Conservation (phyloP, 768 basidiomycete genomes). For the Pisolithus orientalis region DNA sequence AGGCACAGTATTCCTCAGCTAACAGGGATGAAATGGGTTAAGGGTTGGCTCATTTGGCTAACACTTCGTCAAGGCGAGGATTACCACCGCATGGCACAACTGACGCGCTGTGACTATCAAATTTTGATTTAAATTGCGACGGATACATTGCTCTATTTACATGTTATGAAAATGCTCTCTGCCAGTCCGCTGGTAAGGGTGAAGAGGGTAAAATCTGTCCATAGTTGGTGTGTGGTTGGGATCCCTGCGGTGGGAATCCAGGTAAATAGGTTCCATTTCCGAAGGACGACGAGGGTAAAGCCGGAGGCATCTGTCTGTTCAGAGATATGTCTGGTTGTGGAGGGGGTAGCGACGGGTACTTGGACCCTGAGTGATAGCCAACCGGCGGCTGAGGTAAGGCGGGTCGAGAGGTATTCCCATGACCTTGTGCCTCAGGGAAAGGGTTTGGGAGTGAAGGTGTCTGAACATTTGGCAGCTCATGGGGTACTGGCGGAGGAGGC, state of each 20-base stretch:
- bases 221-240: constrained; percentile 26
- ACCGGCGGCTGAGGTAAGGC: constrained; percentile 48
- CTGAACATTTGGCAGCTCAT: constrained; percentile 13
- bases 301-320: constrained; percentile 18
- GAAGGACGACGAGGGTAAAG: constrained; percentile 16
- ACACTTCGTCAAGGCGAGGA: no score
- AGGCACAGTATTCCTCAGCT: constrained; percentile 4
- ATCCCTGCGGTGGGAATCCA: constrained; percentile 37
- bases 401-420: constrained; percentile 29
- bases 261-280: constrained; percentile 29
- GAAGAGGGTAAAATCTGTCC: constrained; percentile 24
- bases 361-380: constrained; percentile 37
- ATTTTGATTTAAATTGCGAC: not conserved
- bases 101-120: not conserved
- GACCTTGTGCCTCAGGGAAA: constrained; percentile 14
- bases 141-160: constrained; percentile 9
- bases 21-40: not conserved
- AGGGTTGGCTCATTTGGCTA: not conserved
- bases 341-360: constrained; percentile 31
- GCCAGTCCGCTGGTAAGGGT: constrained; percentile 19
- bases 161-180: constrained; percentile 13
- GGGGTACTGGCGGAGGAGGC: constrained; percentile 13
- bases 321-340: constrained; percentile 26
- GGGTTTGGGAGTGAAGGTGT: constrained; percentile 22
- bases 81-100: not conserved